Evolutionary conservation across 108 stramenopile genomes (phyloP), one percentile per base, ranked within the genome.

Genomic region (Licmophora abbreviata): DNA sequence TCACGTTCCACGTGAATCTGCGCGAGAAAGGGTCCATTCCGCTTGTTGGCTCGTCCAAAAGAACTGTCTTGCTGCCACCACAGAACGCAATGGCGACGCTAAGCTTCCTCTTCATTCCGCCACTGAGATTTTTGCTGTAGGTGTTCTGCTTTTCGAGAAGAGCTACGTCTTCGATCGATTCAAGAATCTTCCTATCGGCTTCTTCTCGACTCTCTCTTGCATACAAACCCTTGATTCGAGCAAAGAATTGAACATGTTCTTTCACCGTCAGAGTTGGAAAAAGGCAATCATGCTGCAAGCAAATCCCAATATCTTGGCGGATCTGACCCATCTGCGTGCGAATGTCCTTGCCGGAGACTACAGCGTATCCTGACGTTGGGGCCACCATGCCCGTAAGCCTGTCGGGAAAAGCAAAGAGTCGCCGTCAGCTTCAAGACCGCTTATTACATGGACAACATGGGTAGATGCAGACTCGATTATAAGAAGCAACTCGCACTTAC

Each of bases 361-460:
- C 58, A 18, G 90, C 94, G 48, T 74, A 59, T 15, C 97, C 97
- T n/a, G 64, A 54, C 1, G 94, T 90, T 25, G 92, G 81, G 4
- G 81, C 74, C 24, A 96, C 30, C 42, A 95, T 87, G 22, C 98
- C 96, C 15, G 95, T 94, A 12, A 97, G 69, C 93, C 95, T 88
- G n/a, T n/a, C n/a, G n/a, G n/a, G n/a, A n/a, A n/a, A n/a, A n/a
- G 37, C 64, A 69, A 35, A 97, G 95, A 1, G 85, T 92, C 8
- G 90, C 88, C 9, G 83, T 80, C 43, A 74, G 38, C 3, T 15
- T 40, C 20, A 15, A 40, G 5, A 40, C 38, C 61, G 4, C 29
- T 66, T n/a, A n/a, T n/a, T n/a, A n/a, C n/a, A n/a, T n/a, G n/a
- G n/a, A n/a, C n/a, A n/a, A n/a, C n/a, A n/a, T n/a, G n/a, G n/a